Percentiles rank a stretch among this genome's conserved stretches.
These are phyloP conservation scores for Solanum bukasovii DNA, from an alignment of 257 asterid species.

Conservation along the genomic window DNA sequence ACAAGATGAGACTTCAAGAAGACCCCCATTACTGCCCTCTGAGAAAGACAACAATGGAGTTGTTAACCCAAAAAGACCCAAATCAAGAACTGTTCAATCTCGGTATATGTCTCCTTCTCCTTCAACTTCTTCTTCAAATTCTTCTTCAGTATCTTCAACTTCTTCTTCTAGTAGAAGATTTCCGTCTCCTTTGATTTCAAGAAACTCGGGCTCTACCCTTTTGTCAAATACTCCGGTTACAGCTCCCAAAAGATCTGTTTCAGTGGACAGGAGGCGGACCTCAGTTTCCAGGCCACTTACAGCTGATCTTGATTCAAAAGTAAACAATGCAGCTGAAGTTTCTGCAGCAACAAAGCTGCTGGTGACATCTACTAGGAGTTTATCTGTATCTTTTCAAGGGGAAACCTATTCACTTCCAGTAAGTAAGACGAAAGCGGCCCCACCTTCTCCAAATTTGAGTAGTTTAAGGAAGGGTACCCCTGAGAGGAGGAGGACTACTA, in stretches of 20 bases:
- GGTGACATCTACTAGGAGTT: conserved; percentile 73
- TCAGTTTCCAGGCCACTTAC: conserved; percentile 37
- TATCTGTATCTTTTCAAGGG: conserved; percentile 93
- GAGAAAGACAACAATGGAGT: conserved; percentile 60
- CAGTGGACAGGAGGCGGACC: conserved; percentile 71
- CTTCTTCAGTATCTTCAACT: conserved; percentile 57
- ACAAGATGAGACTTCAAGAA: conserved; percentile 34
- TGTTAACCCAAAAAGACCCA: conserved; percentile 51
- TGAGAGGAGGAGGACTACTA: conserved; percentile 54
- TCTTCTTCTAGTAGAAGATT: conserved; percentile 65
- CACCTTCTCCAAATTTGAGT: conserved; percentile 58
- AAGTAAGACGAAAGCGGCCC: conserved; percentile 71
- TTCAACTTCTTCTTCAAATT: conserved; percentile 64
- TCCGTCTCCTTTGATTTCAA: conserved; percentile 60
- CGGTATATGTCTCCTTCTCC: conserved; percentile 87
- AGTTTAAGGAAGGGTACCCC: conserved; percentile 68
- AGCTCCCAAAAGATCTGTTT: conserved; percentile 68
- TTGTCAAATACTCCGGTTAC: conserved; percentile 32
- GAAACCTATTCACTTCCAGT: conserved; percentile 76
- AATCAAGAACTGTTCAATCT: conserved; percentile 69
- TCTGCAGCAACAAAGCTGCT: conserved; percentile 71
- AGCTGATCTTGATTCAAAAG: conserved; percentile 54
- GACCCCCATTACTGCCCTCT: conserved; percentile 81
- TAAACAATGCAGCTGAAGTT: conserved; percentile 33
- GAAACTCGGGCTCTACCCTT: conserved; percentile 32